Evolutionary conservation across 1,284 basidiomycete genomes (phyloP).

Genomic region (Pascua sp.): DNA sequence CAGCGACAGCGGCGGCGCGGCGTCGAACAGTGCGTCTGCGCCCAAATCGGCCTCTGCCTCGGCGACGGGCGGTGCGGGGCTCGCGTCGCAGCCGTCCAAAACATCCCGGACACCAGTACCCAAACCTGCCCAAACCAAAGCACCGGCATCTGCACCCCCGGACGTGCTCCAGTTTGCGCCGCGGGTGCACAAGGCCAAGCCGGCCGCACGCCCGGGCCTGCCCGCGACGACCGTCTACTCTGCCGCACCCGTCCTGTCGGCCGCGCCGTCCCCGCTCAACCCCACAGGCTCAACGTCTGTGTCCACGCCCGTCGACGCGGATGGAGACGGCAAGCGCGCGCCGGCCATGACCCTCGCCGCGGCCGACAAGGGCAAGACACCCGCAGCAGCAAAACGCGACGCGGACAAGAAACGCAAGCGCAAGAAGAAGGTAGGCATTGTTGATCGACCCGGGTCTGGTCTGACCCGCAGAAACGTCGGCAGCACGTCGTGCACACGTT

Average conservation of each 20-base stretch:
- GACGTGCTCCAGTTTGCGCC: constrained; percentile 45
- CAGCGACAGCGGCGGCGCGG: neutral
- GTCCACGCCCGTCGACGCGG: neutral
- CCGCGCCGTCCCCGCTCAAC: constrained; percentile 8
- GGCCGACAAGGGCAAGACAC: too few relatives aligned
- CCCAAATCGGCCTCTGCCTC: neutral
- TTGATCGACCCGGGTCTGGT: neutral
- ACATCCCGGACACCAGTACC: neutral
- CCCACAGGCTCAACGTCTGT: too few relatives aligned
- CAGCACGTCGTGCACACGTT: constrained; percentile 38
- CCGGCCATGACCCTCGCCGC: constrained; percentile 46
- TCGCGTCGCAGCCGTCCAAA: too few relatives aligned
- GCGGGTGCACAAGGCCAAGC: constrained; percentile 32
- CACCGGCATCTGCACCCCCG: neutral
- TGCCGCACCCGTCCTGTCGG: constrained; percentile 11
- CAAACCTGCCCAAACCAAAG: neutral
- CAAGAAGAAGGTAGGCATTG: constrained; percentile 38
- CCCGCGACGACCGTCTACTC: constrained; percentile 11
- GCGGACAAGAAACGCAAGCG: constrained; percentile 34
- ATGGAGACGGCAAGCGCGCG: constrained; percentile 15
- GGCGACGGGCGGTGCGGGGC: too few relatives aligned
- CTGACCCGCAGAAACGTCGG: constrained; percentile 6
- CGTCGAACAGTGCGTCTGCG: neutral
- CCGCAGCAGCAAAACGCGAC: constrained; percentile 19
- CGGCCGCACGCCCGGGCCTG: constrained; percentile 14